These are phyloP conservation scores for Colletotrichum incanum DNA, from an alignment of 2,329 filamentous ascomycete genomes.

Conservation along the genomic window DNA sequence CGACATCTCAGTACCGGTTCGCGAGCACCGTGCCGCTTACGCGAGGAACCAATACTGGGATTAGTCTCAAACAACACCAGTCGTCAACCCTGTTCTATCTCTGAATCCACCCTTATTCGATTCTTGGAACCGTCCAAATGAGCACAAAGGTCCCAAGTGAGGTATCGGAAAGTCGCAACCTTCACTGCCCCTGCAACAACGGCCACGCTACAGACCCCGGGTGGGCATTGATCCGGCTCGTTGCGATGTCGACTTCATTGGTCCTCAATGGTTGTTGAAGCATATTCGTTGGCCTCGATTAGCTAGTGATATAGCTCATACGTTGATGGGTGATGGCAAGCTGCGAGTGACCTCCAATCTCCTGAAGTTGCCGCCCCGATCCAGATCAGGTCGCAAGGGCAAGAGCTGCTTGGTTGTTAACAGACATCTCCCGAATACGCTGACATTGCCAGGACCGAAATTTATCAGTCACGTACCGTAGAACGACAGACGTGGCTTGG, in stretches of 20 bases:
- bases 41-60: conserved; percentile 30
- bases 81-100: conserved; percentile 8
- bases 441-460: conserved; percentile 10
- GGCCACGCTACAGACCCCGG: conserved; percentile 2
- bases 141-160: neutral
- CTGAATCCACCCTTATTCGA: conserved; percentile 2
- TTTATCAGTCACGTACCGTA: neutral
- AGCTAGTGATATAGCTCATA: neutral
- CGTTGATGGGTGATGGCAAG: neutral
- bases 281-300: neutral
- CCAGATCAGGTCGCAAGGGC: neutral
- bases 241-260: conserved; percentile 23
- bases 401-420: conserved; percentile 3
- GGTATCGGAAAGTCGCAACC: neutral
- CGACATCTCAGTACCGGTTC: conserved; percentile 16
- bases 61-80: conserved; percentile 8
- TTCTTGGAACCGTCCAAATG: conserved; percentile 2
- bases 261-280: neutral
- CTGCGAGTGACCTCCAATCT: neutral
- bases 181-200: conserved; percentile 14
- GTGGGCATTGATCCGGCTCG: conserved; percentile 16
- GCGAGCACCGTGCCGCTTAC: conserved; percentile 21
- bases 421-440: neutral
- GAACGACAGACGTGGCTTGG: neutral
- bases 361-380: conserved; percentile 10